phyloP scores from a whole-genome alignment of 1,139 yeast species.

The Candida smagusa region DNA sequence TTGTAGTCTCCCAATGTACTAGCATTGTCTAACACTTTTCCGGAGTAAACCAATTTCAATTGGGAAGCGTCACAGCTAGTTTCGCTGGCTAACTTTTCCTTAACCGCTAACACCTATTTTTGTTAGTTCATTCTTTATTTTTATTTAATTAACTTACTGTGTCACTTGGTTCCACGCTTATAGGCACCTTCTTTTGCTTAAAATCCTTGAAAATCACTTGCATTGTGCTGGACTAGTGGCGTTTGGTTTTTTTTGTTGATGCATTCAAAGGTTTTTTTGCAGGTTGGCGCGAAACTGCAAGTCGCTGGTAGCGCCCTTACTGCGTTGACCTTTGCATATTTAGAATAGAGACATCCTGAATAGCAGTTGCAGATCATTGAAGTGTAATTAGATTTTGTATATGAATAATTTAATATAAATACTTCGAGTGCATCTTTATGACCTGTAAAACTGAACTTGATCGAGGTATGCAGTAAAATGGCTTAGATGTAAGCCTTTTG shows the following conservation, averaged over 20 bases:
- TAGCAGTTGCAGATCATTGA: too few relatives aligned
- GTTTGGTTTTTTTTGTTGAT: conserved; percentile 6
- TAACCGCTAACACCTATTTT: conserved; percentile 57
- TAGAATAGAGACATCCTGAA: too few relatives aligned
- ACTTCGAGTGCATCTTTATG: too few relatives aligned
- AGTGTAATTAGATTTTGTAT: too few relatives aligned
- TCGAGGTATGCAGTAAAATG: too few relatives aligned
- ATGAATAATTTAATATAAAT: too few relatives aligned
- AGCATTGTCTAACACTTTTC: conserved; percentile 84
- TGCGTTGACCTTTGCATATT: too few relatives aligned
- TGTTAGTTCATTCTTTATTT: conserved; percentile 3
- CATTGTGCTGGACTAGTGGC: conserved; percentile 40
- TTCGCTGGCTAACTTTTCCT: conserved; percentile 66
- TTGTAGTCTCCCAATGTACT: conserved; percentile 70
- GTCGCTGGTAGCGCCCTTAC: too few relatives aligned
- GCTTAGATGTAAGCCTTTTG: too few relatives aligned
- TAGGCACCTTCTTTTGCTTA: conserved; percentile 81
- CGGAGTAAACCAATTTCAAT: conserved; percentile 88
- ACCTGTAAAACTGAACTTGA: too few relatives aligned
- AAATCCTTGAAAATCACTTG: conserved; percentile 85
- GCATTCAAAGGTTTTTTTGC: background rate
- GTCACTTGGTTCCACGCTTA: conserved; percentile 71
- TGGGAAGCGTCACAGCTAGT: conserved; percentile 71
- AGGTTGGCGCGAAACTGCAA: too few relatives aligned
- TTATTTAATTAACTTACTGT: conserved; percentile 48